These are phyloP conservation scores for Tetracladium marchalianum DNA, from an alignment of 495 filamentous ascomycete species.

Conservation along the genomic window DNA sequence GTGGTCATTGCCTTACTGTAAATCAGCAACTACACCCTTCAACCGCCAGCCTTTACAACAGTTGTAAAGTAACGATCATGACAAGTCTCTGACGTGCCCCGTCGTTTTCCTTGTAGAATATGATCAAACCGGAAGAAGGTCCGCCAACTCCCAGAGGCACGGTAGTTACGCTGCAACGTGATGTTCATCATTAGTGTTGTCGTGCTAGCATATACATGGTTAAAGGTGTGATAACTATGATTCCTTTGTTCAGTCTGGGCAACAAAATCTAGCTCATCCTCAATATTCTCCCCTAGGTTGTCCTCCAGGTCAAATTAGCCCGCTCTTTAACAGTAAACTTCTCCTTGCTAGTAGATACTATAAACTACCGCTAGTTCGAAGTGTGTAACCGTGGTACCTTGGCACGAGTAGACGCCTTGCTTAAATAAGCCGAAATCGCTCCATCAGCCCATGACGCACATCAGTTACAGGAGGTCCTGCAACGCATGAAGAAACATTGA, in stretches of 20 bases:
- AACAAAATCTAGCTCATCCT: slow-evolving; percentile 1
- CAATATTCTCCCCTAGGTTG: background rate
- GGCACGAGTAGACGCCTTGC: slow-evolving; percentile 1
- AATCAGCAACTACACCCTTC: too few species aligned
- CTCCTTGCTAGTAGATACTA: background rate
- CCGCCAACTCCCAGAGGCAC: background rate
- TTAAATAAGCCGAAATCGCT: background rate
- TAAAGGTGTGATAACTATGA: slow-evolving; percentile 2
- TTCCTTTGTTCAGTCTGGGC: background rate
- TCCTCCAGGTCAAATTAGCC: slow-evolving; percentile 3
- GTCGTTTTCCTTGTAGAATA: background rate
- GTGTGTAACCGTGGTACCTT: slow-evolving; percentile 2
- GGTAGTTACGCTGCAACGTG: slow-evolving; percentile 1
- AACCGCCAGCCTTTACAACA: too few species aligned
- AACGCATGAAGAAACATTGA: too few species aligned
- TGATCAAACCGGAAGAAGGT: slow-evolving; percentile 7
- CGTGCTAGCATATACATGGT: slow-evolving; percentile 6
- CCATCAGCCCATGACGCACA: slow-evolving; percentile 4
- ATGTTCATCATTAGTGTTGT: slow-evolving; percentile 1
- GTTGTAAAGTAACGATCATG: too few species aligned
- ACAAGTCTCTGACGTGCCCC: background rate
- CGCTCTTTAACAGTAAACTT: slow-evolving; percentile 1
- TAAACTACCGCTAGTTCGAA: background rate
- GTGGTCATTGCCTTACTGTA: too few species aligned
- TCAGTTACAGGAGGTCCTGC: too few species aligned